Percentiles rank a stretch among this genome's conserved stretches.
These are phyloP conservation scores for Achlya hypogyna DNA, from an alignment of 352 stramenopile genomes.

Conservation along the genomic window DNA sequence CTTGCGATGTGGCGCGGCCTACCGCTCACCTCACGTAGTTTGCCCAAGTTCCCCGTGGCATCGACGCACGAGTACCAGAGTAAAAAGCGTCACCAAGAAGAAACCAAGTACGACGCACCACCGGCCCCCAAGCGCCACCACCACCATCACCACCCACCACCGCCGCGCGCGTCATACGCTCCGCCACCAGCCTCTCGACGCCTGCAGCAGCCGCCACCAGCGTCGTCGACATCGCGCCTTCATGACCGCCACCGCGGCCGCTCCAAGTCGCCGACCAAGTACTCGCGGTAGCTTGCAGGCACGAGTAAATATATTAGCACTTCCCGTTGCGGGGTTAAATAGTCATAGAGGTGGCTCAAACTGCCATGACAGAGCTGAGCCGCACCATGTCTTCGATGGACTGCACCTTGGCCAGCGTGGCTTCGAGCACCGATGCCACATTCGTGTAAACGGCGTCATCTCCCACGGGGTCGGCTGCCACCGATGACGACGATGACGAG, in stretches of 20 bases:
- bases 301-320: neutral
- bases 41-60: conserved; percentile 78
- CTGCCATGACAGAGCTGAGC: conserved; percentile 53
- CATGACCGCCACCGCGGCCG: neutral
- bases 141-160: neutral
- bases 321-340: no score
- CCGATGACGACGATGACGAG: conserved; percentile 25
- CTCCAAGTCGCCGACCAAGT: conserved; percentile 2
- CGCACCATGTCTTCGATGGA: conserved; percentile 64
- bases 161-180: neutral
- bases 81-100: conserved; percentile 76
- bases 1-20: neutral
- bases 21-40: conserved; percentile 24
- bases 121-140: neutral
- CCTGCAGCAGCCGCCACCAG: neutral
- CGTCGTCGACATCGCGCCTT: neutral
- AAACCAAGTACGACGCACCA: conserved; percentile 23
- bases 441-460: conserved; percentile 55
- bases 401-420: conserved; percentile 65
- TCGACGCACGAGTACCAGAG: conserved; percentile 81
- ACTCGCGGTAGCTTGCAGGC: neutral
- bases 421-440: conserved; percentile 56
- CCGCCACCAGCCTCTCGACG: neutral
- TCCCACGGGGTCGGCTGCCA: conserved; percentile 30
- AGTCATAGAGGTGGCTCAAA: no score